phyloP scores from a whole-genome alignment of 768 basidiomycete species.

The Guyanaporus albipodus region DNA sequence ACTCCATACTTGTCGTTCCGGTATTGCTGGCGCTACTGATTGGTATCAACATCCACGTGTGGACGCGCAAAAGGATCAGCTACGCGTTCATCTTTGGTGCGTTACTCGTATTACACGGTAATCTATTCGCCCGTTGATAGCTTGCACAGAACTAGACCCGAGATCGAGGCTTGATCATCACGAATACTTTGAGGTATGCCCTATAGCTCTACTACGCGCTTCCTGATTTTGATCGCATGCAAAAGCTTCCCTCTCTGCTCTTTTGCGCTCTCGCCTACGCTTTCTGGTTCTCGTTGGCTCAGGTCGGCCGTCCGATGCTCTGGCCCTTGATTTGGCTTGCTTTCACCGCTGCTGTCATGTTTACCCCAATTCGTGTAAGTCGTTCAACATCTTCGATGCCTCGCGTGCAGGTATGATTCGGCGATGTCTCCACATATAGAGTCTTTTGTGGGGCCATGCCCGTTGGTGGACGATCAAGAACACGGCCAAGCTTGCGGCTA shows the following conservation, averaged over 20 bases:
- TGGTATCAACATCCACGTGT: conserved; percentile 76
- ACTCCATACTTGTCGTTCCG: conserved; percentile 70
- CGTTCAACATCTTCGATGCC: not conserved
- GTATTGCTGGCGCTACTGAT: conserved; percentile 72
- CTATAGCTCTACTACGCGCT: conserved; percentile 4
- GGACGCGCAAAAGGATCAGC: conserved; percentile 75
- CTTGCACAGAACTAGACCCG: conserved; percentile 56
- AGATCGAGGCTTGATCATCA: conserved; percentile 71
- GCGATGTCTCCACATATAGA: conserved; percentile 33
- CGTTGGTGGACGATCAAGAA: conserved; percentile 80
- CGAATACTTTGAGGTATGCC: conserved; percentile 64
- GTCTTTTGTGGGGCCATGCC: conserved; percentile 30
- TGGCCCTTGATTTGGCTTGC: conserved; percentile 86
- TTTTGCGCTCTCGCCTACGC: conserved; percentile 69
- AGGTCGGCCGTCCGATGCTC: conserved; percentile 61
- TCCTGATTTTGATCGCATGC: not conserved
- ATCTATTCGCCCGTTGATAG: not conserved
- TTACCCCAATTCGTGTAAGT: conserved; percentile 71
- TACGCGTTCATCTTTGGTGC: conserved; percentile 87
- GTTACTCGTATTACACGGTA: conserved; percentile 9
- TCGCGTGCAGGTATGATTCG: not conserved
- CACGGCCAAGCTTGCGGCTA: conserved; percentile 55
- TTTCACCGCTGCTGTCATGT: conserved; percentile 50
- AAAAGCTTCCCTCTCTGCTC: conserved; percentile 74
- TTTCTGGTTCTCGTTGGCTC: conserved; percentile 80